These are phyloP conservation scores for Atalantia buxifolia DNA, from an alignment of 345 rosid genomes.

Conservation along the genomic window DNA sequence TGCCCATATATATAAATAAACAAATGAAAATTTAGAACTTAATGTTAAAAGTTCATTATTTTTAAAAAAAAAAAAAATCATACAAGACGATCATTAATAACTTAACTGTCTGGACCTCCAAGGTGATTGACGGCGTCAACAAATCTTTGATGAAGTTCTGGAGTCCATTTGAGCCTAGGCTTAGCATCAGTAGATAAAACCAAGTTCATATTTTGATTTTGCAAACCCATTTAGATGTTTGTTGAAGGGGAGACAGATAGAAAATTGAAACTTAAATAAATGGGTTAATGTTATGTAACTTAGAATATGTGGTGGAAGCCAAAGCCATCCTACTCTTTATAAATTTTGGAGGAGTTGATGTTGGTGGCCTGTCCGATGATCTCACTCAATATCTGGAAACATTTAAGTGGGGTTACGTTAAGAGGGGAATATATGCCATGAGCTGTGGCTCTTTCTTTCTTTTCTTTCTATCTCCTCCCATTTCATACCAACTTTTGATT, in stretches of 20 bases:
- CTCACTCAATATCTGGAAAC: slow-evolving; percentile 80
- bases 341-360: slow-evolving; percentile 40
- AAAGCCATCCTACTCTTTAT: slow-evolving; percentile 32
- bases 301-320: slow-evolving; percentile 27
- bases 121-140: slow-evolving; percentile 74
- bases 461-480: slow-evolving; percentile 30
- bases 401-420: slow-evolving; percentile 62
- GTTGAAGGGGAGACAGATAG: slow-evolving; percentile 16
- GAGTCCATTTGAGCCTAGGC: slow-evolving; percentile 96
- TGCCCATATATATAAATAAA: slow-evolving; percentile 21
- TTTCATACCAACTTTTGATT: slow-evolving; percentile 29
- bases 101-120: slow-evolving; percentile 89
- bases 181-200: slow-evolving; percentile 85
- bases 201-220: slow-evolving; percentile 60
- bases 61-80: not conserved
- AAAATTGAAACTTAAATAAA: slow-evolving; percentile 18
- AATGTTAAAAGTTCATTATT: no score
- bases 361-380: slow-evolving; percentile 45
- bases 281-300: slow-evolving; percentile 14
- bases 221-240: slow-evolving; percentile 33
- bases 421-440: slow-evolving; percentile 79
- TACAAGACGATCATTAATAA: not conserved
- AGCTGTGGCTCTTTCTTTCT: slow-evolving; percentile 54
- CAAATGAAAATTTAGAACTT: slow-evolving; percentile 13
- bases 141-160: slow-evolving; percentile 87